Evolutionary conservation across 768 basidiomycete species (phyloP).

Genomic region (Leucogyrophana mollusca): DNA sequence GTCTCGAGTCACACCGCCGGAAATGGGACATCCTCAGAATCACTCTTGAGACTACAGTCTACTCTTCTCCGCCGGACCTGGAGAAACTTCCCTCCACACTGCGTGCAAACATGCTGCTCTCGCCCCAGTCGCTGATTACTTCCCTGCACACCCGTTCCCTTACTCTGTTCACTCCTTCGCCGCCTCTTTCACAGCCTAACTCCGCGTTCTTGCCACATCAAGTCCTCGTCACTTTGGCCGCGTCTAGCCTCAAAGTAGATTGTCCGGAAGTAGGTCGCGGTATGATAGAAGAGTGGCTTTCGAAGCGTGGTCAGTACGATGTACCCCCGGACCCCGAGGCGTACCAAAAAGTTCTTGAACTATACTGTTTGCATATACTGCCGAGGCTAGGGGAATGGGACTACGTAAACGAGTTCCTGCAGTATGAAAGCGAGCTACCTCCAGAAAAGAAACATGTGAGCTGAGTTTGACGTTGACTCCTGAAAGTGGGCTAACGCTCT

Average conservation of each 20-base stretch:
- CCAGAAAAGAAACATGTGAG: slow-evolving; percentile 51
- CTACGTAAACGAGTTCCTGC: slow-evolving; percentile 73
- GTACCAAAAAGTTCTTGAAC: slow-evolving; percentile 73
- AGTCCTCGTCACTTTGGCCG: slow-evolving; percentile 67
- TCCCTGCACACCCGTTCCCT: slow-evolving; percentile 64
- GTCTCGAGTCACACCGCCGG: slow-evolving; percentile 51
- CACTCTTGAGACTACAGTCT: slow-evolving; percentile 76
- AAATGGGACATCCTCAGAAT: slow-evolving; percentile 90
- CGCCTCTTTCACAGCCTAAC: slow-evolving; percentile 34
- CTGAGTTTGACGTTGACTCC: neutral
- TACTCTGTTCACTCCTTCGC: slow-evolving; percentile 60
- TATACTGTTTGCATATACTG: slow-evolving; percentile 73
- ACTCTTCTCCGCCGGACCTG: slow-evolving; percentile 47
- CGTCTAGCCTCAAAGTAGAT: slow-evolving; percentile 67
- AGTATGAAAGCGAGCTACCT: slow-evolving; percentile 67
- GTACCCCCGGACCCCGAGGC: slow-evolving; percentile 42
- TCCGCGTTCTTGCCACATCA: slow-evolving; percentile 66
- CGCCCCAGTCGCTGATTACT: slow-evolving; percentile 57
- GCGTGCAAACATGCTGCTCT: slow-evolving; percentile 50
- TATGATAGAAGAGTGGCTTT: slow-evolving; percentile 80
- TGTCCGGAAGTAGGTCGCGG: slow-evolving; percentile 58
- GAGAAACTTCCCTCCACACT: slow-evolving; percentile 49
- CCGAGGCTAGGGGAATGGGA: slow-evolving; percentile 78
- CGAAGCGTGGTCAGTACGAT: slow-evolving; percentile 45
- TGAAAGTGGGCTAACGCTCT: too few relatives aligned